These are phyloP conservation scores for Trypanosoma vivax DNA, from an alignment of 208 protist genomes.

Conservation along the genomic window DNA sequence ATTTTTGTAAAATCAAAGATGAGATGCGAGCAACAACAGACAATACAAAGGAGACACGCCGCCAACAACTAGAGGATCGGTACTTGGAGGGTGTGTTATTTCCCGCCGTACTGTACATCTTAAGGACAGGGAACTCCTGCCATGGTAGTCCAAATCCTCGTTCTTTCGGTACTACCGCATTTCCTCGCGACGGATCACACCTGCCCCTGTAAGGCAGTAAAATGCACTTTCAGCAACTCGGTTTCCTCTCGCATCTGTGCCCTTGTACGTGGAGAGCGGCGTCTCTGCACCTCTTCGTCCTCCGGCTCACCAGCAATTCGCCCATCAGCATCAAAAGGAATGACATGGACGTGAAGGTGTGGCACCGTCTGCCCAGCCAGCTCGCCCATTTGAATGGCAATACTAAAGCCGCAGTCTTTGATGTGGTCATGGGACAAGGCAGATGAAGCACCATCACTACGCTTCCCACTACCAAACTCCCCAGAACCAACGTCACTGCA, in stretches of 20 bases:
- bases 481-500: neutral
- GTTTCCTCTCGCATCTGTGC: conserved; percentile 57
- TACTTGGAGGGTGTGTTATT: too few species aligned
- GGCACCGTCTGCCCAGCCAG: conserved; percentile 74
- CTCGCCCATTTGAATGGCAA: conserved; percentile 72
- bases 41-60: too few species aligned
- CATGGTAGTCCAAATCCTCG: neutral
- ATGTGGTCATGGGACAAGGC: neutral
- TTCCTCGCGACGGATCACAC: neutral
- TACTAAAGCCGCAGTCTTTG: conserved; percentile 40
- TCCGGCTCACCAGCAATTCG: conserved; percentile 68
- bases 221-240: conserved; percentile 30
- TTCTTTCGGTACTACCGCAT: neutral
- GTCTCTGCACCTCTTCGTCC: conserved; percentile 43
- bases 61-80: too few species aligned
- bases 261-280: conserved; percentile 34
- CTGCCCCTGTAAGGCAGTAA: conserved; percentile 14
- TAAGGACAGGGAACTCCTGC: too few species aligned
- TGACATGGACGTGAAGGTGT: conserved; percentile 80
- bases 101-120: too few species aligned
- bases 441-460: neutral
- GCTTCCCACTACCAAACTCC: neutral
- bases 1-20: too few species aligned
- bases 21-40: too few species aligned
- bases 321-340: conserved; percentile 67